phyloP scores from a whole-genome alignment of 2,329 filamentous ascomycete species.

The Ceratocystis destructans region DNA sequence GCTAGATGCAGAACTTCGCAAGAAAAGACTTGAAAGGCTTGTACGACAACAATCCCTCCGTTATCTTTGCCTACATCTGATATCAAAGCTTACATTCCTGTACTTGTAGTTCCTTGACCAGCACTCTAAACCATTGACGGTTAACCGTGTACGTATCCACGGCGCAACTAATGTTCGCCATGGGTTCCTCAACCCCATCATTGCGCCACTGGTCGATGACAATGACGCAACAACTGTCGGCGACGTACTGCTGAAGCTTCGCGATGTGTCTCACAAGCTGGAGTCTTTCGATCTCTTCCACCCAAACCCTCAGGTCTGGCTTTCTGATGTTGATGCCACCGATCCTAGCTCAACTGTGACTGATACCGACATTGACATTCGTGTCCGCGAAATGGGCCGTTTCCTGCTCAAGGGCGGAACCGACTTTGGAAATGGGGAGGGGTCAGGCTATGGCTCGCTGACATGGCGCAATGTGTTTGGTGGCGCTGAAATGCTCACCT shows the following conservation, averaged over 20 bases:
- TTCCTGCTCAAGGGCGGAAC: slow-evolving; percentile 89
- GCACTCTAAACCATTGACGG: slow-evolving; percentile 71
- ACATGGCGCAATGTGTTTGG: slow-evolving; percentile 87
- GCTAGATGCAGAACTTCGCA: slow-evolving; percentile 18
- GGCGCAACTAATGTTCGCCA: slow-evolving; percentile 72
- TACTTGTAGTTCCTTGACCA: slow-evolving; percentile 58
- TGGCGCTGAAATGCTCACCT: slow-evolving; percentile 75
- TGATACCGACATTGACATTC: slow-evolving; percentile 72
- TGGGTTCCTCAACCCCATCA: slow-evolving; percentile 67
- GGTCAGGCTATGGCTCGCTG: slow-evolving; percentile 79
- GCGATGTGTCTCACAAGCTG: slow-evolving; percentile 53
- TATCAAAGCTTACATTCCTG: not conserved
- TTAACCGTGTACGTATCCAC: slow-evolving; percentile 51
- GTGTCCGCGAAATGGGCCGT: slow-evolving; percentile 66
- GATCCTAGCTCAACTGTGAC: slow-evolving; percentile 57
- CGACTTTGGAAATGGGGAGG: slow-evolving; percentile 84
- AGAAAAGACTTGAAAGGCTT: slow-evolving; percentile 19
- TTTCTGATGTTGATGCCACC: slow-evolving; percentile 56
- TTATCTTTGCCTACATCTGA: not conserved
- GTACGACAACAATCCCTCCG: slow-evolving; percentile 10
- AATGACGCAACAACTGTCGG: slow-evolving; percentile 54
- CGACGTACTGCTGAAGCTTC: slow-evolving; percentile 62
- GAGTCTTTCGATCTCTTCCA: slow-evolving; percentile 79
- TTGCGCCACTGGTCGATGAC: slow-evolving; percentile 59
- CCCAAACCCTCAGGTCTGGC: slow-evolving; percentile 64